Percentiles rank a stretch among this genome's conserved stretches.
Evolutionary conservation across 805 yeast species (phyloP).

Genomic region (Barnettozyma pratensis): DNA sequence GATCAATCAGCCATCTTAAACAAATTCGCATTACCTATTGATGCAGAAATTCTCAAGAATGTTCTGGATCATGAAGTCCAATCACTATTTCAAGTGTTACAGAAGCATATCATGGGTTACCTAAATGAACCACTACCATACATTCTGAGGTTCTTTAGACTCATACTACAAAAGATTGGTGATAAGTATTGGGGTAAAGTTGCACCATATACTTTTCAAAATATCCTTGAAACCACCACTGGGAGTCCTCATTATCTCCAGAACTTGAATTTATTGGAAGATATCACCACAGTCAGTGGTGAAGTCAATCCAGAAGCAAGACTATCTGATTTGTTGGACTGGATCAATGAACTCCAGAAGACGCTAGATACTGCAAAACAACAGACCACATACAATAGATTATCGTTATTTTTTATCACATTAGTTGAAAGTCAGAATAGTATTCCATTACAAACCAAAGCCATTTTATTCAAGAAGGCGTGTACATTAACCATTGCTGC

Average conservation of each 20-base stretch:
- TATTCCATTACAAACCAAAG: conserved; percentile 30
- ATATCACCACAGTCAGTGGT: conserved; percentile 23
- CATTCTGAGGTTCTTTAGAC: conserved; percentile 46
- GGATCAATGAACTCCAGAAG: conserved; percentile 45
- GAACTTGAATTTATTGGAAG: conserved; percentile 29
- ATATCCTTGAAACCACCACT: conserved; percentile 55
- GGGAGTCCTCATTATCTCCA: conserved; percentile 45
- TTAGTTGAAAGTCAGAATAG: conserved; percentile 30
- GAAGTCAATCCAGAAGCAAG: conserved; percentile 29
- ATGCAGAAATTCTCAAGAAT: conserved; percentile 19
- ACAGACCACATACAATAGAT: conserved; percentile 47
- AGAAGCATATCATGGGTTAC: conserved; percentile 48
- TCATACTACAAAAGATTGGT: conserved; percentile 39
- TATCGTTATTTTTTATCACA: conserved; percentile 44
- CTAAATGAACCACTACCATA: conserved; percentile 38
- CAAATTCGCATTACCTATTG: conserved; percentile 23
- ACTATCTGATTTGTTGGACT: conserved; percentile 42
- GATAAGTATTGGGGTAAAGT: conserved; percentile 49
- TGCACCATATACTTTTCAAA: conserved; percentile 48
- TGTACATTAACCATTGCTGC: conserved; percentile 11
- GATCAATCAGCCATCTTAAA: conserved; percentile 31
- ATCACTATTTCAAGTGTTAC: conserved; percentile 35
- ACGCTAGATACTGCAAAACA: conserved; percentile 44
- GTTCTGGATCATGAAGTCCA: conserved; percentile 28
- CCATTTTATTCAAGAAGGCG: conserved; percentile 29